These are phyloP conservation scores for Apiospora marii DNA, from an alignment of 2,329 filamentous ascomycete genomes.

Conservation along the genomic window DNA sequence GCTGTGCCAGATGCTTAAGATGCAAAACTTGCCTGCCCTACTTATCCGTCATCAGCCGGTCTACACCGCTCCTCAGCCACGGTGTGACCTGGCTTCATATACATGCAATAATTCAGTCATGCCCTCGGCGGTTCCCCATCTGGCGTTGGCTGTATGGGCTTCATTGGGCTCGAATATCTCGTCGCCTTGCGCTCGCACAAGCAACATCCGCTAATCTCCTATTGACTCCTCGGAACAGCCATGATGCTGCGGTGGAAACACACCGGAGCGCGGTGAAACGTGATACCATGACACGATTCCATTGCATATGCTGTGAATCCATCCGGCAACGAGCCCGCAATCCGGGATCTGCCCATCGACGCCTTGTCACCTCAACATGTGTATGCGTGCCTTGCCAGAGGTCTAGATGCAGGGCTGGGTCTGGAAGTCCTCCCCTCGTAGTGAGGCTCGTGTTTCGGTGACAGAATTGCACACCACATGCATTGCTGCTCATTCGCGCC, in stretches of 20 bases:
- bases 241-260: slow-evolving; percentile 3
- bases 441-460: slow-evolving; percentile 17
- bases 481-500: neutral
- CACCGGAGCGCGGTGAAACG: slow-evolving; percentile 1
- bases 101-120: neutral
- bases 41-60: neutral
- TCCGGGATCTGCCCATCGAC: neutral
- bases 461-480: slow-evolving; percentile 17
- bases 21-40: neutral
- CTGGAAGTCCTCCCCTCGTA: neutral
- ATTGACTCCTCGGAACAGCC: neutral
- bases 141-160: neutral
- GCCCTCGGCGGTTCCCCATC: neutral
- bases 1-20: neutral
- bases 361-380: neutral
- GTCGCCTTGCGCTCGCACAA: neutral
- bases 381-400: neutral
- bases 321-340: neutral
- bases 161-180: neutral
- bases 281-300: slow-evolving; percentile 19
- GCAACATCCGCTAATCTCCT: neutral
- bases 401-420: neutral
- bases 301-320: slow-evolving; percentile 16
- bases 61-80: slow-evolving; percentile 19
- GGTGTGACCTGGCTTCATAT: slow-evolving; percentile 12